Evolutionary conservation across 2,329 filamentous ascomycete genomes (phyloP).

Genomic region (Aspergillus sp.): DNA sequence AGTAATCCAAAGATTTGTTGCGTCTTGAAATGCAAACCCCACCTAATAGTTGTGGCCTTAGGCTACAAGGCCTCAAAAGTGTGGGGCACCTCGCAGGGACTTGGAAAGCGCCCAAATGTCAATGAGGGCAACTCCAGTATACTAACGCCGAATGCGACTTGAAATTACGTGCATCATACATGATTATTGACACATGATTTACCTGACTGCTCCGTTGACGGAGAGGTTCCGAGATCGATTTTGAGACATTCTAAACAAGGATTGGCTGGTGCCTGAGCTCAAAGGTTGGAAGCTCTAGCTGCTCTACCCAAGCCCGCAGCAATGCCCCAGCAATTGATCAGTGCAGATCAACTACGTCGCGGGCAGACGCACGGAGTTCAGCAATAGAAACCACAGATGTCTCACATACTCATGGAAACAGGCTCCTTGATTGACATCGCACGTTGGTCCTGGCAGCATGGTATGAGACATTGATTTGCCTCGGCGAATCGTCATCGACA

Average conservation of each 20-base stretch:
- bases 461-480: neutral
- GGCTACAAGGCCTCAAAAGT: constrained; percentile 22
- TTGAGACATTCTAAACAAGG: neutral
- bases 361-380: neutral
- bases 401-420: neutral
- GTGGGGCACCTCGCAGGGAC: constrained; percentile 15
- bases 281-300: neutral
- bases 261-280: neutral
- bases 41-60: constrained; percentile 21
- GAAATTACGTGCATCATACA: neutral
- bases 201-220: neutral
- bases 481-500: neutral
- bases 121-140: no score
- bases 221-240: neutral
- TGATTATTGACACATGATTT: neutral
- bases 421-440: neutral
- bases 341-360: neutral
- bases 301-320: no score
- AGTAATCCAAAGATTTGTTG: constrained; percentile 7
- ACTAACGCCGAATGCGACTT: neutral
- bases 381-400: neutral
- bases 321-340: neutral
- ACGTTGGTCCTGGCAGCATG: neutral
- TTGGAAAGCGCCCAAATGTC: neutral
- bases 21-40: constrained; percentile 24